Percentiles rank a stretch among this genome's conserved stretches.
phyloP scores from a whole-genome alignment of 78 protist genomes.

The Bodo saltans region DNA sequence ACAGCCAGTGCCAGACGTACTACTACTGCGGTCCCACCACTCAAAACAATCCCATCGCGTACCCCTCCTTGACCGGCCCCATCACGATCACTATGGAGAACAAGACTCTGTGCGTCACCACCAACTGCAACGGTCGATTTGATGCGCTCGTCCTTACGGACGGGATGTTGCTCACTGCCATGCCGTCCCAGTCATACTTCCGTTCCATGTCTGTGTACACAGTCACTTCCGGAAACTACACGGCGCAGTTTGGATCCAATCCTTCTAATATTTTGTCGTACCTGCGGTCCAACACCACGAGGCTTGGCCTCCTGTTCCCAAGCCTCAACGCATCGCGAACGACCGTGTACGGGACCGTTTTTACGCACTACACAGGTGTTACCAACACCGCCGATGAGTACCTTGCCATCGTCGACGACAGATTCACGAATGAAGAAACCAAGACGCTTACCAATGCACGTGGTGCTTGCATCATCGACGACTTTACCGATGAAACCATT shows the following conservation, averaged over 20 bases:
- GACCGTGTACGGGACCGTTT: neutral
- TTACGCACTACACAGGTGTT: neutral
- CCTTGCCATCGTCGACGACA: neutral
- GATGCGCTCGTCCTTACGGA: neutral
- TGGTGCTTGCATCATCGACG: neutral
- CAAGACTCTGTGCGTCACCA: neutral
- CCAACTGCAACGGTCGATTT: too few species aligned
- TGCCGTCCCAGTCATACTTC: neutral
- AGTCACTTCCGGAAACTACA: neutral
- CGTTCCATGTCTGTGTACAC: too few species aligned
- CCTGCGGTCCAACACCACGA: neutral
- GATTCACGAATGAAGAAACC: neutral
- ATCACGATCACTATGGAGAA: neutral
- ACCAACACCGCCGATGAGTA: neutral
- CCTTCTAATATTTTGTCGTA: neutral
- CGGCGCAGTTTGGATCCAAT: neutral
- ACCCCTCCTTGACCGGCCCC: neutral
- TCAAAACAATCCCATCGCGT: neutral
- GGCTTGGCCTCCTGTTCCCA: neutral
- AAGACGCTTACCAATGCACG: neutral
- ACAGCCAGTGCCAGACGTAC: neutral
- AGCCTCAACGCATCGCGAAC: neutral
- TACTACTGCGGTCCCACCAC: neutral
- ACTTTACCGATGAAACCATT: neutral
- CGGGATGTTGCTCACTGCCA: neutral